A percentile compares a stretch with the other conserved stretches of the same genome.
Conservation (phyloP, 1,284 basidiomycete species). For the Ustilago xerochloae region DNA sequence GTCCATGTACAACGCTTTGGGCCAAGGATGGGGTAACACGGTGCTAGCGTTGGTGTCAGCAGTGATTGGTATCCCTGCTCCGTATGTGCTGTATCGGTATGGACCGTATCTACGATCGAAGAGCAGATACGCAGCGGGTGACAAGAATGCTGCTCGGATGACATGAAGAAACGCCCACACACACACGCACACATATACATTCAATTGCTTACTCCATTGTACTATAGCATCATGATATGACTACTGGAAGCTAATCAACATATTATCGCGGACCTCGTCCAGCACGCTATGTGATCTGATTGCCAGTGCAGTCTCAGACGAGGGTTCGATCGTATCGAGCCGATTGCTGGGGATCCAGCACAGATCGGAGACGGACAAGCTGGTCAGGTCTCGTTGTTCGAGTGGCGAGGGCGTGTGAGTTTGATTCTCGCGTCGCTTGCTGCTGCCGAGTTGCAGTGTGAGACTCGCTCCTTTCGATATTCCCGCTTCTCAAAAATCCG, state of each 20-base stretch:
- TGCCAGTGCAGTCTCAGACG: background rate
- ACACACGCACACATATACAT: background rate
- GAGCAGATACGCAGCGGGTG: slow-evolving; percentile 53
- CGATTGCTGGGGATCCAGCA: background rate
- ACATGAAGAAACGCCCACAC: background rate
- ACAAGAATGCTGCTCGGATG: slow-evolving; percentile 20
- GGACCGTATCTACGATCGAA: slow-evolving; percentile 51
- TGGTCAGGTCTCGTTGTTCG: too few relatives aligned
- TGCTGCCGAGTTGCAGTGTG: background rate
- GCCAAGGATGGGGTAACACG: slow-evolving; percentile 66
- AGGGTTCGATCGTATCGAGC: background rate
- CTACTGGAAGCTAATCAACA: too few relatives aligned
- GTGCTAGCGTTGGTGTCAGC: slow-evolving; percentile 61
- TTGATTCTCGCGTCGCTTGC: background rate
- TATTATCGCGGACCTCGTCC: background rate
- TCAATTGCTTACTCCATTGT: background rate
- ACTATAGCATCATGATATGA: background rate
- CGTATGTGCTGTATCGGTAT: slow-evolving; percentile 52
- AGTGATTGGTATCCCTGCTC: slow-evolving; percentile 63
- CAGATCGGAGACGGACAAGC: background rate
- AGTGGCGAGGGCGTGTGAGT: background rate
- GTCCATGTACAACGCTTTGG: slow-evolving; percentile 57
- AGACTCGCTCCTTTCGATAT: too few relatives aligned
- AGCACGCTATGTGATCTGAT: background rate
- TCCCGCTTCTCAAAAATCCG: slow-evolving; percentile 15